These are phyloP conservation scores for Atalantia buxifolia DNA, from an alignment of 345 rosid species.

Conservation along the genomic window DNA sequence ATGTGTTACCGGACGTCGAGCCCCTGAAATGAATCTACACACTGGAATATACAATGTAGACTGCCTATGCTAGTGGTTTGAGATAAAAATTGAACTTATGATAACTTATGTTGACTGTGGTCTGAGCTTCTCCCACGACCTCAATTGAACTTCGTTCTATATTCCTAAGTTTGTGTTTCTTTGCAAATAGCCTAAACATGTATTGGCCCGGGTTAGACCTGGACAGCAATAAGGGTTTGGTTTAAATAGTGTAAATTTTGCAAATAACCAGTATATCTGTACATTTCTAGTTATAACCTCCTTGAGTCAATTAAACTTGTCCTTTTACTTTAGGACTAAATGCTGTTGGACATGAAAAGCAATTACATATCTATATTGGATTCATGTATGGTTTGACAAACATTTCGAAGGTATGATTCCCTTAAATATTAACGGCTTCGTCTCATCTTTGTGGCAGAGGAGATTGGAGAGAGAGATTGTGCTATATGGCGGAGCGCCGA, in stretches of 20 bases:
- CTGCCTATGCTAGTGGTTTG: not conserved
- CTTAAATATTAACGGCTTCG: not conserved
- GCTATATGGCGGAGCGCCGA: conserved; percentile 41
- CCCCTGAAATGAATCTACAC: not conserved
- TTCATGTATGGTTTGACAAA: not conserved
- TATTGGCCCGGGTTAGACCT: not conserved
- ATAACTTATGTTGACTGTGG: not conserved
- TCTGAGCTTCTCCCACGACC: not conserved
- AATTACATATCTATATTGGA: not conserved
- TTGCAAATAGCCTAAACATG: not conserved
- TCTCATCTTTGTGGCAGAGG: conserved; percentile 43
- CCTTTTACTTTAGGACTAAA: not conserved
- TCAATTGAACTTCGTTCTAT: not conserved
- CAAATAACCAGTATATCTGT: not conserved
- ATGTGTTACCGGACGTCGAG: not conserved
- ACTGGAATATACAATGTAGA: not conserved
- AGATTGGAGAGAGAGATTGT: conserved; percentile 60
- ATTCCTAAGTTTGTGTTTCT: not conserved
- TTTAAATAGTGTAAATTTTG: not conserved
- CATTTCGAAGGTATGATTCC: not conserved
- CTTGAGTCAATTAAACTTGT: not conserved
- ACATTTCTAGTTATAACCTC: not conserved
- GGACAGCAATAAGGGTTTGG: not conserved
- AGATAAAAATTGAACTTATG: not conserved
- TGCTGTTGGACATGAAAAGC: not conserved